Percentiles rank a stretch among this genome's conserved stretches.
phyloP scores from a whole-genome alignment of 768 basidiomycete genomes.

The Chalciporus chontae region DNA sequence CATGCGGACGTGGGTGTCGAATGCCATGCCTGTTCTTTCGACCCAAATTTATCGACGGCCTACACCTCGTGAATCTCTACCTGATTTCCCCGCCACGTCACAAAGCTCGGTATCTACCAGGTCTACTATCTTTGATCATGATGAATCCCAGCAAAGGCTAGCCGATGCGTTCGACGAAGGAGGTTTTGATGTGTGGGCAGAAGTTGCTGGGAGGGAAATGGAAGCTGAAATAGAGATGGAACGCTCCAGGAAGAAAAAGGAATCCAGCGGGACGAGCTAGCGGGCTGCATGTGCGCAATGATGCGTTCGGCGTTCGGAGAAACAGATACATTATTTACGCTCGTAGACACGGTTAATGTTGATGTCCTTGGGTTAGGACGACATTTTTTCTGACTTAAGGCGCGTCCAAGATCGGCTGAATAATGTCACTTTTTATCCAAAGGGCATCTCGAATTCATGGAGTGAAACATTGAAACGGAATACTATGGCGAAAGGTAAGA shows the following conservation, averaged over 20 bases:
- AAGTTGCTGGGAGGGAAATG: conserved; percentile 50
- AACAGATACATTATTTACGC: not conserved
- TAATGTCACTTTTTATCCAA: too few relatives aligned
- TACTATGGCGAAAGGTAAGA: conserved; percentile 21
- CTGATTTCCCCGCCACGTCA: not conserved
- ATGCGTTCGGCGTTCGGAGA: too few relatives aligned
- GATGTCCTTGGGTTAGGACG: not conserved
- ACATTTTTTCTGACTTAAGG: too few relatives aligned
- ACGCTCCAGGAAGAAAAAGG: conserved; percentile 29
- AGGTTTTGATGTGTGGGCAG: conserved; percentile 54
- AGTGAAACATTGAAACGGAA: not conserved
- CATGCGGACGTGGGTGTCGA: conserved; percentile 50
- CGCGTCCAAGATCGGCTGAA: too few relatives aligned
- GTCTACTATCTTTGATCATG: conserved; percentile 15
- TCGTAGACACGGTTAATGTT: not conserved
- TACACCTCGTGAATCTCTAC: conserved; percentile 18
- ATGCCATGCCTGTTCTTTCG: conserved; percentile 46
- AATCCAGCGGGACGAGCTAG: not conserved
- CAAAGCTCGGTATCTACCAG: not conserved
- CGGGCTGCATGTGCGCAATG: not conserved
- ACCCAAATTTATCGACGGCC: conserved; percentile 50
- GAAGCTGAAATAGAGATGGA: conserved; percentile 57
- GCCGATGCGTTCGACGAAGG: conserved; percentile 54
- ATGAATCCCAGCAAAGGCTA: conserved; percentile 51
- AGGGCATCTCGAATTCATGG: not conserved